A percentile compares a stretch with the other conserved stretches of the same genome.
These are phyloP conservation scores for Pseudogymnoascus sp. DNA, from an alignment of 2,329 filamentous ascomycete genomes.

Conservation along the genomic window DNA sequence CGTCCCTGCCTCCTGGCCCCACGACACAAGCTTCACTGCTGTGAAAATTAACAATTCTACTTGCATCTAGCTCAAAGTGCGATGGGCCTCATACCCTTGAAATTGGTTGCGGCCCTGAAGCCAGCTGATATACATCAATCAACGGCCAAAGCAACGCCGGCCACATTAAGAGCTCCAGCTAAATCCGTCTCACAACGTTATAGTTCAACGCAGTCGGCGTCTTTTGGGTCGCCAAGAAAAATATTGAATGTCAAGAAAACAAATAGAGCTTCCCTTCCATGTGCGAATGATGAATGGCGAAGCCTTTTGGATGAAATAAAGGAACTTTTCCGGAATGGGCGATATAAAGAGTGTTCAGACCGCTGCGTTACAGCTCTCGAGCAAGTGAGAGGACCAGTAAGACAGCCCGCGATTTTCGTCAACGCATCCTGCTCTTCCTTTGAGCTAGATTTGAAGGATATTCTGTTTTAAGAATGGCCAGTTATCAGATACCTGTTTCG, in stretches of 20 bases:
- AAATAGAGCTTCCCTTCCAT: conserved; percentile 16
- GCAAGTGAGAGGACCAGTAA: conserved; percentile 24
- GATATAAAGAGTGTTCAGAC: conserved; percentile 25
- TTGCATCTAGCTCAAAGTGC: background rate
- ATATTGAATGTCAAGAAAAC: background rate
- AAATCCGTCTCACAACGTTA: background rate
- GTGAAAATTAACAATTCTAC: background rate
- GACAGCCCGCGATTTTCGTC: conserved; percentile 9
- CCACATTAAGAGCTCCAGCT: background rate
- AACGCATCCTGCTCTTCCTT: background rate
- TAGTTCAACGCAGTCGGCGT: background rate
- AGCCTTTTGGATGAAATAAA: conserved; percentile 26
- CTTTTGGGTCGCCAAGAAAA: background rate
- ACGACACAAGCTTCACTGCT: background rate
- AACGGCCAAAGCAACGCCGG: background rate
- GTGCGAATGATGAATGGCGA: conserved; percentile 23
- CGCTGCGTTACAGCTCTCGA: conserved; percentile 24
- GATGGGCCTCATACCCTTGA: background rate
- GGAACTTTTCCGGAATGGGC: conserved; percentile 20
- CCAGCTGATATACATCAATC: background rate
- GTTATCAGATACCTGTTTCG: background rate
- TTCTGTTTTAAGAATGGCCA: conserved; percentile 13
- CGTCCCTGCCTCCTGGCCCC: background rate
- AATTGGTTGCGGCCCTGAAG: background rate
- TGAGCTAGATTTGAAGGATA: conserved; percentile 9